These are phyloP conservation scores for Fistulifera solaris DNA, from an alignment of 108 stramenopile genomes.

Conservation along the genomic window DNA sequence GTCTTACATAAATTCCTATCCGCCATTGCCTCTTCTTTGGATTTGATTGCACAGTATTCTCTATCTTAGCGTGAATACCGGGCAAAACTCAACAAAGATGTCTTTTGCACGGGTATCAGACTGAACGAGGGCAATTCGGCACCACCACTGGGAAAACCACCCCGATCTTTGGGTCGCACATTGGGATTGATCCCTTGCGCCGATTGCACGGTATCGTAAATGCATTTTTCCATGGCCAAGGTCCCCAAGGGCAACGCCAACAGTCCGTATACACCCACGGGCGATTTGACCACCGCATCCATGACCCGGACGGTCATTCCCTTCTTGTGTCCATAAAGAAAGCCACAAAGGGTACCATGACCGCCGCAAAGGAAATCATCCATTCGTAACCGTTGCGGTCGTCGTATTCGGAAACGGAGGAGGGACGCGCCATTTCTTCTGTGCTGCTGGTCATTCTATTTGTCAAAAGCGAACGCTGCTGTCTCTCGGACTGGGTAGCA, in stretches of 20 bases:
- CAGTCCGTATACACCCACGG: conserved; percentile 76
- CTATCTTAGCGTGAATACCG: too few relatives aligned
- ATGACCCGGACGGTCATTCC: conserved; percentile 60
- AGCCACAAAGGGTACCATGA: conserved; percentile 76
- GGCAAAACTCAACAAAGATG: too few relatives aligned
- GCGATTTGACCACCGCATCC: conserved; percentile 51
- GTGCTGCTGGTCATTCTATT: too few relatives aligned
- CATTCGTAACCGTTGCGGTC: conserved; percentile 30
- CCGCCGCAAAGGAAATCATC: conserved; percentile 57
- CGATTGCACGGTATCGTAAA: conserved; percentile 78
- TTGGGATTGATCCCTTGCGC: conserved; percentile 79
- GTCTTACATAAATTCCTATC: too few relatives aligned
- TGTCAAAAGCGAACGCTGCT: too few relatives aligned
- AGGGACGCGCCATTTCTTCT: too few relatives aligned
- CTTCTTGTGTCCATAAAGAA: conserved; percentile 63
- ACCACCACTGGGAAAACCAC: conserved; percentile 78
- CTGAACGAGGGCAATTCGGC: conserved; percentile 70
- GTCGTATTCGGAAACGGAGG: conserved; percentile 17
- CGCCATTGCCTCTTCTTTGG: too few relatives aligned
- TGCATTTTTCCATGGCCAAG: conserved; percentile 74
- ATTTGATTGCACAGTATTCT: too few relatives aligned
- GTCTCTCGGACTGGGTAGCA: too few relatives aligned
- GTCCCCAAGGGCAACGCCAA: conserved; percentile 71
- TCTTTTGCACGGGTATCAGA: conserved; percentile 51
- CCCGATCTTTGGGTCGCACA: conserved; percentile 57